These are phyloP conservation scores for Jatropha podagrica DNA, from an alignment of 441 rosid genomes.

Conservation along the genomic window DNA sequence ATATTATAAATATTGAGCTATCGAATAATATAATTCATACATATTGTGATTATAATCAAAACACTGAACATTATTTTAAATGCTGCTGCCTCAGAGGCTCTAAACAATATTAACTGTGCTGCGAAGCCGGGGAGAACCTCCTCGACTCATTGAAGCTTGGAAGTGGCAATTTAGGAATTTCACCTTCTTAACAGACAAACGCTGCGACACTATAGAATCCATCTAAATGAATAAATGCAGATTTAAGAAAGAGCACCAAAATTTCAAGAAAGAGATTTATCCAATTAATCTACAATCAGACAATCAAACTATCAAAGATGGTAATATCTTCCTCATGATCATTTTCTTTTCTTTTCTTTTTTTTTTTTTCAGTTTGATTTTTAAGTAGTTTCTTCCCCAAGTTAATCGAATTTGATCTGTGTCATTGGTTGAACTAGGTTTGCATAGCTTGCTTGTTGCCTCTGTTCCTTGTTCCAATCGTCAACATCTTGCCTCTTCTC, in stretches of 20 bases:
- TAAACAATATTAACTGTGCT: too few species aligned
- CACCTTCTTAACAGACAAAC: too few species aligned
- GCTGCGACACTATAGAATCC: too few species aligned
- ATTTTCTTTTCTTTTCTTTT: neutral
- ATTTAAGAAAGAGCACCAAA: neutral
- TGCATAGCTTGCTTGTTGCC: conserved; percentile 85
- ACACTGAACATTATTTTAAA: too few species aligned
- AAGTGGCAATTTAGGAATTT: too few species aligned
- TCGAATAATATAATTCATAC: too few species aligned
- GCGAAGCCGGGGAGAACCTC: too few species aligned
- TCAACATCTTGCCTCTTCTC: conserved; percentile 71
- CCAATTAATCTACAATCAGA: neutral
- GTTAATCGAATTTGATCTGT: neutral
- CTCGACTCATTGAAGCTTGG: too few species aligned
- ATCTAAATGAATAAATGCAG: neutral
- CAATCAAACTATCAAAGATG: neutral
- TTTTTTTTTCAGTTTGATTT: neutral
- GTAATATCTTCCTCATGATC: neutral
- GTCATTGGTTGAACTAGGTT: conserved; percentile 41
- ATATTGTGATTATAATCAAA: too few species aligned
- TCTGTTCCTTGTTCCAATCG: conserved; percentile 79
- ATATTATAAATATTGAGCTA: too few species aligned
- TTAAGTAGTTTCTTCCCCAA: neutral
- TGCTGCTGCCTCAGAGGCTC: too few species aligned
- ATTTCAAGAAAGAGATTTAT: neutral